These are phyloP conservation scores for Malassezia caprae DNA, from an alignment of 1,284 basidiomycete species.

Conservation along the genomic window DNA sequence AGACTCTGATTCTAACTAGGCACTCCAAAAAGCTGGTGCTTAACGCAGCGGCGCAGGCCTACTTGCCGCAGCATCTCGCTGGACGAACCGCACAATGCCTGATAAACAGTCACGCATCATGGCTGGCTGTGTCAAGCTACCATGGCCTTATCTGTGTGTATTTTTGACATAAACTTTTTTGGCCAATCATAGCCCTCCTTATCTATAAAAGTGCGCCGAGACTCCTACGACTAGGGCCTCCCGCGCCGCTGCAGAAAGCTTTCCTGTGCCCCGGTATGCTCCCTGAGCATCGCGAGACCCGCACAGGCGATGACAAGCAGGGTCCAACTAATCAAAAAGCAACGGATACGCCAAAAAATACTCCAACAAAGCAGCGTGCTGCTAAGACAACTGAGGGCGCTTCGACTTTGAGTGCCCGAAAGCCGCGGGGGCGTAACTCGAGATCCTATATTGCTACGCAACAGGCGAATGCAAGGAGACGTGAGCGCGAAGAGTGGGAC, in stretches of 20 bases:
- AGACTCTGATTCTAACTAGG: too few relatives aligned
- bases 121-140: neutral
- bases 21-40: too few relatives aligned
- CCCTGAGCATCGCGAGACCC: neutral
- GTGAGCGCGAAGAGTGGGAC: slow-evolving; percentile 33
- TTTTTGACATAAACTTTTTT: neutral
- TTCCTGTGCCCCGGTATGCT: neutral
- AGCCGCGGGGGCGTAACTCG: neutral
- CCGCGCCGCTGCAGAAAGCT: neutral
- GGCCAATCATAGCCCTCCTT: neutral
- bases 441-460: slow-evolving; percentile 3
- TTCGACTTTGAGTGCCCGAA: neutral
- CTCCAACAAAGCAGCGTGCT: neutral
- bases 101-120: neutral
- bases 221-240: neutral
- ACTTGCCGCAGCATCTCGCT: too few relatives aligned
- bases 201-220: neutral
- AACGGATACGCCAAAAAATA: neutral
- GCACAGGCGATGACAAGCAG: neutral
- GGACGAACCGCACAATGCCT: too few relatives aligned
- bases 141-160: neutral
- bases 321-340: neutral
- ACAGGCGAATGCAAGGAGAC: slow-evolving; percentile 6
- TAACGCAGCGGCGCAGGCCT: too few relatives aligned
- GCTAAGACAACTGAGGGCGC: neutral